Evolutionary conservation across 2,329 filamentous ascomycete genomes (phyloP).

Genomic region (Diaporthe humulicola): DNA sequence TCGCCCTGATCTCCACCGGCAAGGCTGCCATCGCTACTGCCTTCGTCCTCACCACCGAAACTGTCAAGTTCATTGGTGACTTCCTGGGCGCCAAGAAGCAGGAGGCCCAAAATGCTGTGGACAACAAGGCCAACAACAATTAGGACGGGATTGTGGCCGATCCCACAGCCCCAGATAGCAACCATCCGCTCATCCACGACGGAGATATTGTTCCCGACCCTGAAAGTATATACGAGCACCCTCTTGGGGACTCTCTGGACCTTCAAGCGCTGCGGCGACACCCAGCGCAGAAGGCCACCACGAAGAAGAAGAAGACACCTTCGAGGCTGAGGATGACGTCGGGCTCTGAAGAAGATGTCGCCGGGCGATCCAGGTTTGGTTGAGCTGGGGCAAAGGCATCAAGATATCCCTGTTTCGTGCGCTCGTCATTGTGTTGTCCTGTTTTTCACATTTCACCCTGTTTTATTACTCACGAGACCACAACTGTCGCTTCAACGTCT

Average conservation of each 20-base stretch:
- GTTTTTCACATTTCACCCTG: slow-evolving; percentile 1
- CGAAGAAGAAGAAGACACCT: not conserved
- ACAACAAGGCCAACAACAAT: slow-evolving; percentile 41
- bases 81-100: slow-evolving; percentile 37
- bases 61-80: slow-evolving; percentile 36
- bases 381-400: not conserved
- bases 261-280: no score
- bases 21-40: slow-evolving; percentile 64
- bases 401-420: slow-evolving; percentile 33
- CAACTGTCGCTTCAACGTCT: slow-evolving; percentile 18
- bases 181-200: not conserved
- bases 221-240: not conserved
- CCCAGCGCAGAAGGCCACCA: not conserved
- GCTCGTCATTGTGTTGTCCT: not conserved
- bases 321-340: slow-evolving; percentile 18
- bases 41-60: slow-evolving; percentile 39
- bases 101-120: slow-evolving; percentile 36
- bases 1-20: slow-evolving; percentile 75
- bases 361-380: not conserved
- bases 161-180: not conserved
- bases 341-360: slow-evolving; percentile 1
- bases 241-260: not conserved
- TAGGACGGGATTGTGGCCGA: not conserved
- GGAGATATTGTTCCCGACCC: not conserved
- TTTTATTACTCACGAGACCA: slow-evolving; percentile 7